phyloP scores from a whole-genome alignment of 257 asterid species.

The Parsonsia alboflavescens region DNA sequence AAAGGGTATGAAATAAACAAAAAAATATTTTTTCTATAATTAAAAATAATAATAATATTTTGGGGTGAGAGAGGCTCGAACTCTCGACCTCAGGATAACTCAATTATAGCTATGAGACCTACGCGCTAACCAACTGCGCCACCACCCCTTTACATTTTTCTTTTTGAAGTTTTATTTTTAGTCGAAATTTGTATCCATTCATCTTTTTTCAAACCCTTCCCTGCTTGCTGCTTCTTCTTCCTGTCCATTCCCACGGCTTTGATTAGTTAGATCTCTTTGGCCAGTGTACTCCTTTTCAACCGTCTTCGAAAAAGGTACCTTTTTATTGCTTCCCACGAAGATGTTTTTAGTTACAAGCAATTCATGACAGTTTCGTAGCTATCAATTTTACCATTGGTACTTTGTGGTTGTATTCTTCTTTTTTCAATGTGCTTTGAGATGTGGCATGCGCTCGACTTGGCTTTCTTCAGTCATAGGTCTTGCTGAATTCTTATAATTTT shows the following conservation, averaged over 20 bases:
- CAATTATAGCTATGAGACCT: constrained; percentile 96
- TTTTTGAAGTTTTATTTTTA: no score
- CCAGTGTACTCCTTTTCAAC: background rate
- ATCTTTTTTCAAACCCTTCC: background rate
- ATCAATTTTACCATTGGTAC: background rate
- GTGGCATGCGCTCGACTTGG: background rate
- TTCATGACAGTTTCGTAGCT: no score
- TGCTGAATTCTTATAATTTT: background rate
- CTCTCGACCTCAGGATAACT: no score
- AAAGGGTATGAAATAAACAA: no score
- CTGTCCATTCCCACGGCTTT: background rate
- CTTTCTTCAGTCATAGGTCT: background rate
- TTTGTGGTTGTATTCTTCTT: background rate
- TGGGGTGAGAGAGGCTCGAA: no score
- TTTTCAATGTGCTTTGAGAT: background rate
- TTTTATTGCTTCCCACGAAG: background rate
- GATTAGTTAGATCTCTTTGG: background rate
- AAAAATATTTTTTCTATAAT: no score
- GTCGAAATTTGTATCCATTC: no score
- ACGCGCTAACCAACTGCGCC: constrained; percentile 99
- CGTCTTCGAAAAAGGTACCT: background rate
- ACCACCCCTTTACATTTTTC: constrained; percentile 92
- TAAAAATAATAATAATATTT: no score
- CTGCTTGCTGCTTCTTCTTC: background rate
- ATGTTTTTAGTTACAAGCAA: background rate